A percentile compares a stretch with the other conserved stretches of the same genome.
phyloP scores from a whole-genome alignment of 345 rosid species.

The Hevea brasiliensis region DNA sequence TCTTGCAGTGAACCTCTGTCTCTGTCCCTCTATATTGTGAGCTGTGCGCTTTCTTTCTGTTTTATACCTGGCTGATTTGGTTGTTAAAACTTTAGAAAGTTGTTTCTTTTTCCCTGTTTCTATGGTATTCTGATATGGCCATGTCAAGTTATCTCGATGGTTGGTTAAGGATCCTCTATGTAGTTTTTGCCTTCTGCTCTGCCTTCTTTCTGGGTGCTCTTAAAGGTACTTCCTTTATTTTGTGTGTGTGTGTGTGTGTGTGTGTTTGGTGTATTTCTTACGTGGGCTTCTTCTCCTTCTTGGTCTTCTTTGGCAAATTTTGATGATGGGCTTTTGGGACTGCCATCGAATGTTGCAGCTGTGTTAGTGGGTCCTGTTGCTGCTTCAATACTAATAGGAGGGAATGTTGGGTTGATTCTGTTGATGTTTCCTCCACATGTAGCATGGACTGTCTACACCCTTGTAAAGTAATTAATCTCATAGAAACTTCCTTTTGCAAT shows the following conservation, averaged over 20 bases:
- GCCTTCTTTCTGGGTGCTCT: conserved; percentile 75
- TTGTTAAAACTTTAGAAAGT: neutral
- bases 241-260: too few species aligned
- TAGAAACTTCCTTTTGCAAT: neutral
- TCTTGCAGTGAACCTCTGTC: too few species aligned
- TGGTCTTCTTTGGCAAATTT: neutral
- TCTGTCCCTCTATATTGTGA: too few species aligned
- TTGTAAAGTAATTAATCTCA: conserved; percentile 47
- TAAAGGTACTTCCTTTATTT: conserved; percentile 48
- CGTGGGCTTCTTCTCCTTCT: too few species aligned
- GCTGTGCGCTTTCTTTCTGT: too few species aligned
- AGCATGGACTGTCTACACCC: conserved; percentile 59
- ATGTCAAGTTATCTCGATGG: conserved; percentile 31
- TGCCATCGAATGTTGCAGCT: conserved; percentile 43
- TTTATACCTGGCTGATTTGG: neutral
- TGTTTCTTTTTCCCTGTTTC: neutral
- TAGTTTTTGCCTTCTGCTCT: conserved; percentile 59
- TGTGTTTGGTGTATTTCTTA: too few species aligned
- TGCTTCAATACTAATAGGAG: conserved; percentile 52
- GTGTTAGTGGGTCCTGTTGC: conserved; percentile 77
- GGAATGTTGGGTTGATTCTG: conserved; percentile 74
- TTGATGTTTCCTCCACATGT: conserved; percentile 69
- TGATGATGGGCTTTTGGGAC: conserved; percentile 8
- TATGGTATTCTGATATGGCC: conserved; percentile 15
- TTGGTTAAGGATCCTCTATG: conserved; percentile 47